These are phyloP conservation scores for Amphichorda felina DNA, from an alignment of 2,329 filamentous ascomycete genomes.

Conservation along the genomic window DNA sequence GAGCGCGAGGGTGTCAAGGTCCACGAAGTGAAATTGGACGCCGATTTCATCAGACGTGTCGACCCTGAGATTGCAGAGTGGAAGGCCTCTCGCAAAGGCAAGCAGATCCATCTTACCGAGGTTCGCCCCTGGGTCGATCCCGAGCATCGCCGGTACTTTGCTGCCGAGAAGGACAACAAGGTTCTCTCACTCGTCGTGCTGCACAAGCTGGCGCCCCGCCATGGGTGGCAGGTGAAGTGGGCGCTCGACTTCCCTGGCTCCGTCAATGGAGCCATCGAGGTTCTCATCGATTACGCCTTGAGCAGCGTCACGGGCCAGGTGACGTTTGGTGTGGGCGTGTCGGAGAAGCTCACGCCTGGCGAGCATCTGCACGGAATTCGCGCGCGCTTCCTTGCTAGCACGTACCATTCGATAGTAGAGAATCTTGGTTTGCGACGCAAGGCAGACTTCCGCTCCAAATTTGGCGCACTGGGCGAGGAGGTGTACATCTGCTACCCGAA, in stretches of 20 bases:
- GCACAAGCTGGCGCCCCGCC: constrained; percentile 64
- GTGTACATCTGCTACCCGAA: constrained; percentile 86
- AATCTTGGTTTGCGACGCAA: constrained; percentile 76
- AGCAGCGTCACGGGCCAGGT: constrained; percentile 40
- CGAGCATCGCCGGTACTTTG: constrained; percentile 76
- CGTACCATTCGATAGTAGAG: constrained; percentile 72
- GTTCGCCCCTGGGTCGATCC: constrained; percentile 80
- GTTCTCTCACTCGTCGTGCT: constrained; percentile 72
- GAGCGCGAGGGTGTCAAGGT: constrained; percentile 79
- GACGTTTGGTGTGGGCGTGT: constrained; percentile 81
- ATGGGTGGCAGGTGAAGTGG: constrained; percentile 94
- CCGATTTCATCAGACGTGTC: constrained; percentile 56
- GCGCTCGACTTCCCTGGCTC: constrained; percentile 85
- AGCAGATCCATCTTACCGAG: constrained; percentile 81
- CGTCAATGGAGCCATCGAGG: constrained; percentile 79
- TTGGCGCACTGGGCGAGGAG: constrained; percentile 73
- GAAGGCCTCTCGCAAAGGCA: constrained; percentile 68
- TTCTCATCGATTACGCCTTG: constrained; percentile 63
- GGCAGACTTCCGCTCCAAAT: constrained; percentile 82
- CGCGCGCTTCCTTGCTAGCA: constrained; percentile 69
- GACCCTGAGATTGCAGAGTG: constrained; percentile 68
- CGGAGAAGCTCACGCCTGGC: constrained; percentile 60
- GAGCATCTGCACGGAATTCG: constrained; percentile 72
- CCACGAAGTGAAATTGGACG: constrained; percentile 56
- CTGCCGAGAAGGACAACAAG: constrained; percentile 61